Evolutionary conservation across 2,329 filamentous ascomycete species (phyloP).

Genomic region (Fusarium mundagurra): DNA sequence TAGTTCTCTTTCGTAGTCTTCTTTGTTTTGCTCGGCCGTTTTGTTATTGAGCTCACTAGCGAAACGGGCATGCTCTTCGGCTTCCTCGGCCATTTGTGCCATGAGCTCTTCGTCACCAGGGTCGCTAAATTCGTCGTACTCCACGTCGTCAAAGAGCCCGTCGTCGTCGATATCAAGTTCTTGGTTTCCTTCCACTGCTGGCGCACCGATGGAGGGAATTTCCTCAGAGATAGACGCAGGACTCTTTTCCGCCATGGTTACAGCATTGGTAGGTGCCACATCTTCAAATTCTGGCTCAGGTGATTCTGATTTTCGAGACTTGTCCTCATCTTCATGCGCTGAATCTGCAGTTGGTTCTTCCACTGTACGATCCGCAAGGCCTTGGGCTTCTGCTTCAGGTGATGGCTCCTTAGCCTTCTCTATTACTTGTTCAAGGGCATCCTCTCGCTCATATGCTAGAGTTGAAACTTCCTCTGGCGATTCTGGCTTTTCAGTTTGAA

Average conservation of each 20-base stretch:
- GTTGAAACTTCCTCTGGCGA: background rate
- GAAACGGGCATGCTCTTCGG: conserved; percentile 93
- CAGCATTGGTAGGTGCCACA: conserved; percentile 42
- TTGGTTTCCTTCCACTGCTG: background rate
- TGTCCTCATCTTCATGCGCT: conserved; percentile 23
- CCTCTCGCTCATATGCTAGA: background rate
- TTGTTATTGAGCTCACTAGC: conserved; percentile 86
- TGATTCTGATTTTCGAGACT: conserved; percentile 45
- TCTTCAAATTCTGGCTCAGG: conserved; percentile 52
- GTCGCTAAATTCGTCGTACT: conserved; percentile 81
- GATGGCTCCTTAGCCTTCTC: background rate
- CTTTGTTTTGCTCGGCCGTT: conserved; percentile 72
- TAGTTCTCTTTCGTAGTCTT: conserved; percentile 88
- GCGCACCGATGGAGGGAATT: background rate
- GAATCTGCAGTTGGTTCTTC: background rate
- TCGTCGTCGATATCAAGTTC: conserved; percentile 48
- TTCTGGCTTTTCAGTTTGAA: background rate
- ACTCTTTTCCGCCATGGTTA: conserved; percentile 7
- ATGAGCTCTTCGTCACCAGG: conserved; percentile 93
- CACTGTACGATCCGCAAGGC: conserved; percentile 1
- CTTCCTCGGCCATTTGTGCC: conserved; percentile 85
- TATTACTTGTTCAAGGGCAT: background rate
- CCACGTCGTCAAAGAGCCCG: conserved; percentile 63
- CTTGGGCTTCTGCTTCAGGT: background rate
- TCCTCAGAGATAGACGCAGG: conserved; percentile 30